Evolutionary conservation across 768 basidiomycete species (phyloP).

Genomic region (Holtermannia corniformis): DNA sequence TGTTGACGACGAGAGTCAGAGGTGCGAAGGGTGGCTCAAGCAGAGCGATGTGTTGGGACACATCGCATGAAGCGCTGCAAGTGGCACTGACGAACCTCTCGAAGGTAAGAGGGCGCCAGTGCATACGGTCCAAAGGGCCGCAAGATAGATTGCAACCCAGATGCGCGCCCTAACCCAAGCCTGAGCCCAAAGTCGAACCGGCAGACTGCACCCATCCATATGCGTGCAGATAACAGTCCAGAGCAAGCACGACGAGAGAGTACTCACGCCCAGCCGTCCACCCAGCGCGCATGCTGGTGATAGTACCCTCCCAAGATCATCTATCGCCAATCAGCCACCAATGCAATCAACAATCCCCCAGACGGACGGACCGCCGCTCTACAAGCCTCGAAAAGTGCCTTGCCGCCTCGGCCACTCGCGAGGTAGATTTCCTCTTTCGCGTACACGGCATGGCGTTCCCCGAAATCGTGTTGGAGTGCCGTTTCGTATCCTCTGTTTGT

Average conservation of each 20-base stretch:
- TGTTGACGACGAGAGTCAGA: too few species aligned
- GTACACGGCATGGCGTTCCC: conserved; percentile 24
- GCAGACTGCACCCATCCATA: too few species aligned
- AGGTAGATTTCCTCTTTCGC: conserved; percentile 13
- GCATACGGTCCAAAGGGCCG: too few species aligned
- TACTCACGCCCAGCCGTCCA: conserved; percentile 23
- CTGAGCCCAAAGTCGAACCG: too few species aligned
- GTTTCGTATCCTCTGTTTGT: conserved; percentile 9
- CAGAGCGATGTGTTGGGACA: too few species aligned
- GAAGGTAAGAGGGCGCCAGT: too few species aligned
- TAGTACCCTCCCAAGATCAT: conserved; percentile 14
- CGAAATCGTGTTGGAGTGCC: conserved; percentile 19
- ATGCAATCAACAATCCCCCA: not conserved
- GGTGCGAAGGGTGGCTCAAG: too few species aligned
- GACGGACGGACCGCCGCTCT: conserved; percentile 17
- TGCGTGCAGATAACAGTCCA: not conserved
- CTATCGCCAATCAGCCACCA: conserved; percentile 1
- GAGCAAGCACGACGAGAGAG: not conserved
- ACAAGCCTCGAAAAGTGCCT: conserved; percentile 20
- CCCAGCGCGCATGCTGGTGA: conserved; percentile 24
- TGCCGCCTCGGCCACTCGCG: conserved; percentile 6
- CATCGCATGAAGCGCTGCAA: too few species aligned
- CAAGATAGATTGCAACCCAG: too few species aligned
- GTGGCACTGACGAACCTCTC: too few species aligned
- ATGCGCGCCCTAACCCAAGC: too few species aligned